A percentile compares a stretch with the other conserved stretches of the same genome.
Evolutionary conservation across 2,329 filamentous ascomycete species (phyloP).

Genomic region (Epichloe gansuensis): DNA sequence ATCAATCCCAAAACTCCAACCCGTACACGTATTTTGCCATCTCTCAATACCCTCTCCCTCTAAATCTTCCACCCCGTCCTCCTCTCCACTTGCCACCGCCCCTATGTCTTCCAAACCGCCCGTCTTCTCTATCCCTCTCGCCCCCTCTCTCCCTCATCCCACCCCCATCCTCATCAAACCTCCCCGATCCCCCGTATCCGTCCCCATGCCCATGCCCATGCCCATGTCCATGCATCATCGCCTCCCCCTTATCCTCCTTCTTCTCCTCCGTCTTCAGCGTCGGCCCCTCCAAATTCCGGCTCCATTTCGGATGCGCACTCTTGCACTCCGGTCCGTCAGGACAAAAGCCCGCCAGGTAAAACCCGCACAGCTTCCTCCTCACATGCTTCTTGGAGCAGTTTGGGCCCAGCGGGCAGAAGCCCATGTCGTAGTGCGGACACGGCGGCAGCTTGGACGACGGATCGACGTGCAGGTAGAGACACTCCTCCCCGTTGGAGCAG

Average conservation of each 20-base stretch:
- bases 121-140: conserved; percentile 24
- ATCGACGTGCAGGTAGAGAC: conserved; percentile 82
- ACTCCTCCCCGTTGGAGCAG: conserved; percentile 95
- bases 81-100: conserved; percentile 27
- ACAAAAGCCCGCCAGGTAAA: conserved; percentile 89
- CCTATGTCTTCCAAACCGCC: conserved; percentile 19
- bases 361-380: conserved; percentile 64
- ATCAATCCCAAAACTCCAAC: neutral
- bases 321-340: conserved; percentile 66
- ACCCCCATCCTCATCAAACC: conserved; percentile 14
- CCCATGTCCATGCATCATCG: conserved; percentile 19
- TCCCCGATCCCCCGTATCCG: conserved; percentile 18
- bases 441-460: conserved; percentile 65
- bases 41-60: conserved; percentile 8
- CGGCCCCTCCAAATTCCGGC: conserved; percentile 62
- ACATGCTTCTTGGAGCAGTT: conserved; percentile 82
- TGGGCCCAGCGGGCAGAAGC: conserved; percentile 86
- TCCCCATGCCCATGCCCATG: conserved; percentile 19
- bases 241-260: conserved; percentile 33
- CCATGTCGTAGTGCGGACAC: conserved; percentile 85
- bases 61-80: conserved; percentile 21
- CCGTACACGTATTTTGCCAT: neutral
- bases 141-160: conserved; percentile 20
- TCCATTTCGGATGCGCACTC: conserved; percentile 75
- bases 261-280: conserved; percentile 55